Percentiles rank a stretch among this genome's conserved stretches.
Conservation (phyloP, 139 green algal species). For the Chlorella sorokiniana region DNA sequence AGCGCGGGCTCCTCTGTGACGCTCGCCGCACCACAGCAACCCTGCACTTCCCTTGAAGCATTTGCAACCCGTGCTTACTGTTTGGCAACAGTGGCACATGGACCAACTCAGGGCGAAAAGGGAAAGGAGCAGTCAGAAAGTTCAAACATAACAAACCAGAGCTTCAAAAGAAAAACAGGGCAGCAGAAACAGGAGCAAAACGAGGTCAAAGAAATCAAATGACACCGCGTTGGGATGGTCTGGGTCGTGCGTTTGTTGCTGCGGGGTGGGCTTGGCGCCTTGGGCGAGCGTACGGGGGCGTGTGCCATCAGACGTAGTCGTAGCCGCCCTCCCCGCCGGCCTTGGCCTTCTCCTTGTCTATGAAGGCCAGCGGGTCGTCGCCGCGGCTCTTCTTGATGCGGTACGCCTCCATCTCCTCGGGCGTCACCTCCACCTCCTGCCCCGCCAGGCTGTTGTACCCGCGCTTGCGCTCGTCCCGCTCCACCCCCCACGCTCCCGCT, state of each 20-base stretch:
- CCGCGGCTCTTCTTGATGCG: constrained; percentile 67
- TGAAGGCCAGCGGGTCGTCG: constrained; percentile 80
- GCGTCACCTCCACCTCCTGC: constrained; percentile 66
- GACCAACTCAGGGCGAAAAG: no score
- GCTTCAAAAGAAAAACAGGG: neutral
- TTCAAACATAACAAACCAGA: neutral
- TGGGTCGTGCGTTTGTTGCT: no score
- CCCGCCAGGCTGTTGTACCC: constrained; percentile 80
- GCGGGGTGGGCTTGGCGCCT: neutral
- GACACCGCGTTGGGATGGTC: no score
- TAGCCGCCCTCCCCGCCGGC: constrained; percentile 39
- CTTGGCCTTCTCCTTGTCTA: constrained; percentile 30
- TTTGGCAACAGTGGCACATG: no score
- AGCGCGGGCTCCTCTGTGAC: no score
- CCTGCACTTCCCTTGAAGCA: no score
- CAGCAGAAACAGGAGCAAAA: neutral
- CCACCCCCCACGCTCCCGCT: constrained; percentile 32
- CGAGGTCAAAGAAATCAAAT: no score
- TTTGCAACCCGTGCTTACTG: no score
- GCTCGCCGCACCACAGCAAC: no score
- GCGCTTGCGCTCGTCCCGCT: constrained; percentile 80
- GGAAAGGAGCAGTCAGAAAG: no score
- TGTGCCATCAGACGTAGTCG: constrained; percentile 49
- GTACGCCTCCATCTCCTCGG: constrained; percentile 99
- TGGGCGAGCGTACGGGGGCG: no score